Base-by-base conservation (phyloP, 768 basidiomycete genomes). In the Leccinum barrowsii region DNA sequence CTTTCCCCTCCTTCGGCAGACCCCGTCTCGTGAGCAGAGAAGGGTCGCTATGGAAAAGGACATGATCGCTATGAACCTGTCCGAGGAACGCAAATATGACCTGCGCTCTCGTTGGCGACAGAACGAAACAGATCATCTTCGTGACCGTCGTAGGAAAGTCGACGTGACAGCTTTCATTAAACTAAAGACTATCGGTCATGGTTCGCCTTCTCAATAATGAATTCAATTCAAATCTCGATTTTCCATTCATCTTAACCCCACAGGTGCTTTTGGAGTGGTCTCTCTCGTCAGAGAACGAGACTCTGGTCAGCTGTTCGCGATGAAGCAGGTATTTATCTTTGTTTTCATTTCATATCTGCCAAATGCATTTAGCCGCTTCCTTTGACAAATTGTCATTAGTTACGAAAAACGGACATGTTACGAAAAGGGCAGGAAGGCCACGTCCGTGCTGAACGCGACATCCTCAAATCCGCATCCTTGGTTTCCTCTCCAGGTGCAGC, bases 381-480 rank as follows among this genome's bases (percentile, higher is more conserved):
- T 32, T 64, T 55, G 40, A 50, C 62, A 69, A 69, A 59, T 69
- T 61, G 22, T 48, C 56, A 54, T 57, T 68, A 91, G 90, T 77
- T 92, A 70, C 85, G 91, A 62, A 93, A 92, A 77, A 84, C 84
- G 60, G 92, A 94, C 74, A 94, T 96, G 93, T 81, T 96, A 69
- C 87, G 92, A 54, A 95, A 94, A 78, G 92, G 94, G 22, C 96
- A 98, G 74, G 96, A 98, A 76, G 96, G 94, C 1, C 96, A 98
- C 74, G 90, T 97, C 69, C 87, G 94, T 54, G 96, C 95, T 44
- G 94, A 98, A 72, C 88, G 94, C 69, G 94, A 98, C 67, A 79
- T 98, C 46, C 83, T 98, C 59, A 93, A 92, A 74, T 90, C 92
- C 32, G 95, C 95, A 6, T 89, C 94, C 12, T 78, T 88, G 64